Evolutionary conservation across 768 basidiomycete genomes (phyloP).

Genomic region (Lentinula sp.): DNA sequence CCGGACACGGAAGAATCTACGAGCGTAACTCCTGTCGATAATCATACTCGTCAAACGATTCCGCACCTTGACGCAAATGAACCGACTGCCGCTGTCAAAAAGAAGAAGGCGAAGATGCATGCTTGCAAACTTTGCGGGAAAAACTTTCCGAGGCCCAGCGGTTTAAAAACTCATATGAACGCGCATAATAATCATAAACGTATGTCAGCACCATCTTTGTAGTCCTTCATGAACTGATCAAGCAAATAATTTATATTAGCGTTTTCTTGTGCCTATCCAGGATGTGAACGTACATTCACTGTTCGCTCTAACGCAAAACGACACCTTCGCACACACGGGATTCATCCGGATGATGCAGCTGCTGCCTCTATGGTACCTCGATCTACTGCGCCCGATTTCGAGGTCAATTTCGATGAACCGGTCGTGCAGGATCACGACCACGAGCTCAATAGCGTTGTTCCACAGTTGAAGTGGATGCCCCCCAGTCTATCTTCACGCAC

Average conservation of each 20-base stretch:
- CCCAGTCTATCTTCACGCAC: neutral
- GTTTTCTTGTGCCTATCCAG: conserved; percentile 48
- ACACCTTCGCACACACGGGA: conserved; percentile 70
- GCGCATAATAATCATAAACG: conserved; percentile 48
- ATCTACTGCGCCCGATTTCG: neutral
- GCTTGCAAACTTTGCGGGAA: conserved; percentile 43
- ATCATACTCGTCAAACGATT: neutral
- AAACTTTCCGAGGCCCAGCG: conserved; percentile 52
- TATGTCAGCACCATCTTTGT: conserved; percentile 20
- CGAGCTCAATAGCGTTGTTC: neutral
- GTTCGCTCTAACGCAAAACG: conserved; percentile 80
- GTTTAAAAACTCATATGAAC: conserved; percentile 53
- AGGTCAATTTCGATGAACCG: neutral
- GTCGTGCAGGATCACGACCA: neutral
- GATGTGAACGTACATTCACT: conserved; percentile 64
- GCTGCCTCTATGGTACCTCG: neutral
- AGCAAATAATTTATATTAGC: conserved; percentile 22
- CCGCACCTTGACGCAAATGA: neutral
- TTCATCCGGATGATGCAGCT: neutral
- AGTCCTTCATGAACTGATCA: neutral
- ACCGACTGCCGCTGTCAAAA: conserved; percentile 16
- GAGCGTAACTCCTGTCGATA: neutral
- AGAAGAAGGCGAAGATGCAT: conserved; percentile 53
- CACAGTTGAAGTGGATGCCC: conserved; percentile 3
- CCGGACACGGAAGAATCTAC: neutral